Percentiles rank a stretch among this genome's conserved stretches.
Conservation (phyloP, 371 early-diverging fungal genomes). For the Lichtheimia ornata region DNA sequence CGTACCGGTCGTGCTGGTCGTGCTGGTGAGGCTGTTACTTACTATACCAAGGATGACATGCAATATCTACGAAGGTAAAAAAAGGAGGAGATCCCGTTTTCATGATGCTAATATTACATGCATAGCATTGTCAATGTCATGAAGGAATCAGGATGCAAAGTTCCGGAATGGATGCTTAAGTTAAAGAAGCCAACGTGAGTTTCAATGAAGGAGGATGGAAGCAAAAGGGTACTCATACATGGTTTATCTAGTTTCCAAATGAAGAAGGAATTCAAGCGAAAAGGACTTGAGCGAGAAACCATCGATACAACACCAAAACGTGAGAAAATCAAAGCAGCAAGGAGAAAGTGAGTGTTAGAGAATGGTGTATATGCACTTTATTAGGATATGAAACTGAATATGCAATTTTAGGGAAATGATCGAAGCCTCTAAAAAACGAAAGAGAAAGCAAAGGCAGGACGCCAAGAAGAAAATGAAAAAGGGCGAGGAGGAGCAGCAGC, state of each 20-base stretch:
- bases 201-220: not conserved
- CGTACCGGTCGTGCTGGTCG: constrained; percentile 94
- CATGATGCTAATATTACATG: constrained; percentile 7
- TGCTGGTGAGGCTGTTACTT: constrained; percentile 79
- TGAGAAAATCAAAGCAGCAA: constrained; percentile 25
- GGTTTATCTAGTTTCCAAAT: constrained; percentile 21
- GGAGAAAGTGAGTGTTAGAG: constrained; percentile 28
- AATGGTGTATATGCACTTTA: not conserved
- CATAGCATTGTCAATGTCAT: constrained; percentile 92
- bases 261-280: constrained; percentile 24
- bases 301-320: constrained; percentile 38
- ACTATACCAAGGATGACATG: constrained; percentile 92
- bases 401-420: constrained; percentile 34
- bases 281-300: constrained; percentile 29
- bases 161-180: constrained; percentile 96
- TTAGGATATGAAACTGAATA: not conserved
- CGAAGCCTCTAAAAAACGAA: constrained; percentile 43
- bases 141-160: constrained; percentile 92
- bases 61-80: constrained; percentile 76
- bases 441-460: constrained; percentile 23
- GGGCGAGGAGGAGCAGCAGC: constrained; percentile 12
- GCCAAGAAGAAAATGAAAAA: constrained; percentile 23
- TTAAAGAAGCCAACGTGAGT: constrained; percentile 74
- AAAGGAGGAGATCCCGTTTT: not conserved
- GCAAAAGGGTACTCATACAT: not conserved